phyloP scores from a whole-genome alignment of 345 rosid species.

The Luvunga scandens region DNA sequence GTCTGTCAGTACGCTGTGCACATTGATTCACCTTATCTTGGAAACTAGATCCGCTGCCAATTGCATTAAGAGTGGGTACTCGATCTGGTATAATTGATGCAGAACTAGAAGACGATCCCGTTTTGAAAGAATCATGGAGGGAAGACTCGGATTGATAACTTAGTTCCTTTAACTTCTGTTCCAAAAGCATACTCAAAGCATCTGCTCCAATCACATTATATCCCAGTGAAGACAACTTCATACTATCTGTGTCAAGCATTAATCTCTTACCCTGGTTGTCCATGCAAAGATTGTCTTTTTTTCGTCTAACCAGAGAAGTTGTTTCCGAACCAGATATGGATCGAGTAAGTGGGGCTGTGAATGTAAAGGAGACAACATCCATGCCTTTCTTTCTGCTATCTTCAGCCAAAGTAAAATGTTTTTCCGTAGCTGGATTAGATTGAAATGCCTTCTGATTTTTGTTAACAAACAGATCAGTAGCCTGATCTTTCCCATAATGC shows the following conservation, averaged over 20 bases:
- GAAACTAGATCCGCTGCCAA: conserved; percentile 16
- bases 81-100: conserved; percentile 27
- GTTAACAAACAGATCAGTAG: conserved; percentile 21
- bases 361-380: conserved; percentile 82
- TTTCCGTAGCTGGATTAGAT: conserved; percentile 28
- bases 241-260: conserved; percentile 42
- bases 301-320: conserved; percentile 29
- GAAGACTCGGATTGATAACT: conserved; percentile 57
- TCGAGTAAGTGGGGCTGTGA: conserved; percentile 66
- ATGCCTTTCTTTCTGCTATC: conserved; percentile 61
- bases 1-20: conserved; percentile 15
- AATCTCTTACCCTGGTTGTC: conserved; percentile 44
- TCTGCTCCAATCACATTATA: conserved; percentile 72
- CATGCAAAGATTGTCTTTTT: conserved; percentile 22
- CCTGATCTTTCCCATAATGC: conserved; percentile 40
- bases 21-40: conserved; percentile 19
- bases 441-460: conserved; percentile 35
- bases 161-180: conserved; percentile 79
- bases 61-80: conserved; percentile 17
- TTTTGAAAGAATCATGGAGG: conserved; percentile 33
- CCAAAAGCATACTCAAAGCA: conserved; percentile 78
- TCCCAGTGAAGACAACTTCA: conserved; percentile 49
- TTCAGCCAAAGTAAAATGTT: conserved; percentile 44
- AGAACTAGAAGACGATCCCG: conserved; percentile 33
- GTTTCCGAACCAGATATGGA: conserved; percentile 36